Evolutionary conservation across 2,329 filamentous ascomycete species (phyloP), one percentile per base, ranked within the genome.

Genomic region (Fusarium sp.): DNA sequence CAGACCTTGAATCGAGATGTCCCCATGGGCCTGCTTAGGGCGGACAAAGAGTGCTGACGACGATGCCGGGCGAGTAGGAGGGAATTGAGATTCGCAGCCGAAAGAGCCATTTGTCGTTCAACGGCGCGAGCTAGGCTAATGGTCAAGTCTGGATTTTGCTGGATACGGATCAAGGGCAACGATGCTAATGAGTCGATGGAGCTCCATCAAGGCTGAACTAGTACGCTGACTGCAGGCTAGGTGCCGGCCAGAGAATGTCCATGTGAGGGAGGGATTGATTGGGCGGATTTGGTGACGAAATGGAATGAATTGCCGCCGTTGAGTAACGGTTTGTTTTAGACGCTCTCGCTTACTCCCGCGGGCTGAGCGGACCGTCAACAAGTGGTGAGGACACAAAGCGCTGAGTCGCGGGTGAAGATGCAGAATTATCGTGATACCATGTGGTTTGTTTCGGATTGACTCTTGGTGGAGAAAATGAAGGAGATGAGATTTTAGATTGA

Each of bases 101-200:
- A 53, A 58, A 44, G 55, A 60, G 58, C 48, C 63, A 54, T 60
- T 60, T 53, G 29, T 45, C 19, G 19, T 19, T 19, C 19, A 19
- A 19, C 19, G 19, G 19, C 19, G 35, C 36, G 34, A n/a, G 29
- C 41, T 52, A 28, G 9, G 26, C 32, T 45, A 34, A 44, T 56
- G 45, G 47, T 64, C 61, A 56, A 64, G 50, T 50, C 56, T 31
- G 61, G 51, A 63, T 68, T 61, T 64, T 45, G 19, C 65, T 69
- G 26, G 31, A 67, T 66, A 45, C 39, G 56, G 67, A 59, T 44
- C 48, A 69, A 56, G 54, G 49, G 51, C 35, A 68, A 69, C 65
- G 57, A 65, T 65, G 62, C 54, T 59, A 62, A 58, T 58, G 58
- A 39, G 28, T 40, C 38, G 28, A 42, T 41, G 35, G 44, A 22